Evolutionary conservation across 495 filamentous ascomycete genomes (phyloP).

Genomic region (Astrothelium subdiscretum): DNA sequence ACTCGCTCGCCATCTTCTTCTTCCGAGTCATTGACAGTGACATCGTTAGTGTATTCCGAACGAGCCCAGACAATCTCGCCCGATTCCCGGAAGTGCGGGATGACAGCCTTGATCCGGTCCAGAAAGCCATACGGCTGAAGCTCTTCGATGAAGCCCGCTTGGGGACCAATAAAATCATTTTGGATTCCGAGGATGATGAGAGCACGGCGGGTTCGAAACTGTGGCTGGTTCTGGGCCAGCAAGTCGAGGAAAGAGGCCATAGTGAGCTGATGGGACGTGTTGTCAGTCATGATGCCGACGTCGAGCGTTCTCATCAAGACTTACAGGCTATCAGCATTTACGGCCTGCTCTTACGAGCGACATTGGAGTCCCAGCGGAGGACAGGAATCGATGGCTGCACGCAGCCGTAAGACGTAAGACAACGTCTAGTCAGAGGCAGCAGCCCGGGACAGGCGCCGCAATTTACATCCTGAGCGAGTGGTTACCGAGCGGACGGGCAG

Average conservation of each 20-base stretch:
- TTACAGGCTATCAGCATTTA: not conserved
- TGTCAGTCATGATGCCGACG: not conserved
- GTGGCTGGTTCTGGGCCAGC: constrained; percentile 31
- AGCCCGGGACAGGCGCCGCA: not conserved
- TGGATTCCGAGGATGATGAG: constrained; percentile 80
- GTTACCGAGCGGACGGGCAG: not conserved
- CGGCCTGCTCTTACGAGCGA: not conserved
- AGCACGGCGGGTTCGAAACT: constrained; percentile 64
- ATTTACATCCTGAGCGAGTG: constrained; percentile 2
- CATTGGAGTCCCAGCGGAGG: not conserved
- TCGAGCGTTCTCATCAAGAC: not conserved
- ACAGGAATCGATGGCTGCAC: not conserved
- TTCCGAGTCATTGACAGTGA: constrained; percentile 37
- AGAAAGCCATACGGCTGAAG: constrained; percentile 62
- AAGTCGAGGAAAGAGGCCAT: constrained; percentile 27
- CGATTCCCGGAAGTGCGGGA: constrained; percentile 58
- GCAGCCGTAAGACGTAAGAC: not conserved
- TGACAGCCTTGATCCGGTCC: constrained; percentile 52
- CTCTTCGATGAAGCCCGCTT: constrained; percentile 33
- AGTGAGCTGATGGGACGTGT: not conserved
- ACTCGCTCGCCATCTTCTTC: constrained; percentile 31
- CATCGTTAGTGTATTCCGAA: constrained; percentile 56
- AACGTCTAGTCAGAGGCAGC: not conserved
- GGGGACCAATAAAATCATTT: constrained; percentile 70
- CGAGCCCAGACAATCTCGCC: constrained; percentile 86